Evolutionary conservation across 495 filamentous ascomycete species (phyloP).

Genomic region (Aspergillus haitiensis): DNA sequence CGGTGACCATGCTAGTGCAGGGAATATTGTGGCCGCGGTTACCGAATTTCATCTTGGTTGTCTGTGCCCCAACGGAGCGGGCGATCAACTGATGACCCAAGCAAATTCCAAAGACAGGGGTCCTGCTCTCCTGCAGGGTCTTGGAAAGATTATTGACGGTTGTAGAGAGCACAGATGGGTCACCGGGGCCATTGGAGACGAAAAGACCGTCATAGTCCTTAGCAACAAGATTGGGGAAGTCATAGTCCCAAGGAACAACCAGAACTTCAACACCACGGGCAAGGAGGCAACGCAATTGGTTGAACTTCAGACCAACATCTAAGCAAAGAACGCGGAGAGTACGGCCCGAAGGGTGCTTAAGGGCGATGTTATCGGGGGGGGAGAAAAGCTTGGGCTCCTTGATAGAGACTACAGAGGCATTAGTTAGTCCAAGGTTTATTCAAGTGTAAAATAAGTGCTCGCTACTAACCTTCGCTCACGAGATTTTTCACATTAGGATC

Average conservation of each 20-base stretch:
- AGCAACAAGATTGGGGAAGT: constrained; percentile 72
- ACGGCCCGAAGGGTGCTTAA: constrained; percentile 85
- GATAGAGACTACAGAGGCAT: constrained; percentile 68
- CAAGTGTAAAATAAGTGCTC: neutral
- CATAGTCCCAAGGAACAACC: constrained; percentile 93
- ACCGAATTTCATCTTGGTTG: constrained; percentile 96
- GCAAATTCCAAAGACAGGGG: constrained; percentile 95
- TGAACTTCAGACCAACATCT: constrained; percentile 96
- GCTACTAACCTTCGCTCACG: constrained; percentile 81
- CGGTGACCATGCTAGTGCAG: constrained; percentile 89
- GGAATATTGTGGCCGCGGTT: constrained; percentile 99
- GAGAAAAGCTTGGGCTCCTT: constrained; percentile 77
- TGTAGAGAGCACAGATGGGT: constrained; percentile 76
- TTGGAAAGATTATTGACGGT: constrained; percentile 75
- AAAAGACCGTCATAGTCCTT: constrained; percentile 94
- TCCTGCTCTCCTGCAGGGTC: constrained; percentile 70
- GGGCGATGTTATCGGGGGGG: constrained; percentile 61
- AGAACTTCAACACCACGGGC: constrained; percentile 90
- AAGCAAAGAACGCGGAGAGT: constrained; percentile 83
- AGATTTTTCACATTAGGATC: constrained; percentile 91
- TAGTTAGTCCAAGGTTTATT: constrained; percentile 12
- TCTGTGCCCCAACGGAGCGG: constrained; percentile 83
- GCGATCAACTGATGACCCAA: constrained; percentile 93
- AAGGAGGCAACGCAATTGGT: constrained; percentile 91
- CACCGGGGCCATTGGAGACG: constrained; percentile 95